Evolutionary conservation across 2,329 filamentous ascomycete genomes (phyloP), one percentile per base, ranked within the genome.

Genomic region (Pyrenochaeta sp.): DNA sequence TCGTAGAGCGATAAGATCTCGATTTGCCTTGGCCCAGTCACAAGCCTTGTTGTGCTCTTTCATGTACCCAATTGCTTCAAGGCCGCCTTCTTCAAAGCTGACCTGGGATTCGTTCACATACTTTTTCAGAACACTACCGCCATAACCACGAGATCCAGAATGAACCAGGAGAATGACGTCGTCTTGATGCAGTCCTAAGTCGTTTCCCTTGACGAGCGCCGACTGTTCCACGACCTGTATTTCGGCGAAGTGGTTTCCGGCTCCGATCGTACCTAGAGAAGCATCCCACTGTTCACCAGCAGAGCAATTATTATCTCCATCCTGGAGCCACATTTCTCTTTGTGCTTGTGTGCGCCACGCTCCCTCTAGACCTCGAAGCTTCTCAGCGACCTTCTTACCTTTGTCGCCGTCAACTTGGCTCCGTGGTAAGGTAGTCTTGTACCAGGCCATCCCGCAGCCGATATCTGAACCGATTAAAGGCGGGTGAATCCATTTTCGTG

Each of bases 381-480:
- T 73, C 49, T 75, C 73, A 1, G 73, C 71, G 12, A 77, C 64
- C 40, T 66, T 76, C 42, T 61, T 65, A 2, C 69, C 71, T 31
- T 68, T 72, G 41, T 73, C 65, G 5, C 71, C 67, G 27, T 74
- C 72, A 4, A 76, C 65, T 30, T 73, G 68, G n/a, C 45, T 56
- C 30, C 66, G 37, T 14, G 65, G 55, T 4, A 77, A 58, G 5
- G 46, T 63, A 11, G 74, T 74, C 52, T 64, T 68, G 49, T 75
- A 77, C 71, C 72, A 77, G 7, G 73, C 65, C 73, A 77, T 78
- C 0, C 74, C 75, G 50, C 74, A 77, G 0, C 74, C 75, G 43
- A 78, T 77, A 37, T 78, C 74, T 4, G 69, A 59, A 2, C 75
- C 75, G 9, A 77, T 77, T 10, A 78, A 58, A 14, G 69, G 73